Evolutionary conservation across 495 filamentous ascomycete species (phyloP), one percentile per base, ranked within the genome.

Genomic region (Coniosporium apollinis): DNA sequence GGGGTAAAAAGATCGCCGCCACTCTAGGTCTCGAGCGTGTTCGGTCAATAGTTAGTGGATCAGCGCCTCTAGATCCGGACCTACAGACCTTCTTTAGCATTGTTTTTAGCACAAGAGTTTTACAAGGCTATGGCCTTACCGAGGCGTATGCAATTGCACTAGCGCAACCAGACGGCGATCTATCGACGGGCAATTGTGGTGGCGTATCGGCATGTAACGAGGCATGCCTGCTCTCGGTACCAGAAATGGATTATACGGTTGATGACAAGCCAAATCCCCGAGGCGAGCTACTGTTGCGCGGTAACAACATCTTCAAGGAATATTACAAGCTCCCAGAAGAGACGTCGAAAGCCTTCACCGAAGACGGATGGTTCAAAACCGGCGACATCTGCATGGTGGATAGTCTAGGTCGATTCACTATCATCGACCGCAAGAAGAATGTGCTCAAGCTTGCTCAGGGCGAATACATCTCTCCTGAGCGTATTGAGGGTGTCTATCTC

Each of bases 321-420:
- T 37, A 37, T 22, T 31, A 33, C 22, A 13, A 30, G 6, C 7
- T 9, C 24, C 21, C 6, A 31, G 34, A 31, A 30, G 34, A 37
- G 24, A 37, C 22, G 5, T 5, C 21, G 5, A 37, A 37, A 30
- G 34, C 34, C 5, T 37, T 37, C 34, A 33, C 33, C 10, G 33
- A 37, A 37, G 34, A 37, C 34, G 34, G 34, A 5, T 37, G 34
- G 34, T 37, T 37, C 24, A 19, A 22, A 13, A 37, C 34, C 6
- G 34, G 34, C 22, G 34, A 37, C 18, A 30, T 37, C 21, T 7
- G 21, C 24, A 11, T 5, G 24, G 10, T 37, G 6, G 34, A 37
- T 30, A n/a, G 5, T 13, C 9, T 13, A 9, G 34, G 34, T 18
- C 34, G 22, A 13, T 13, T 37, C 24, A 30, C 5, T 5, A 18